phyloP scores from a whole-genome alignment of 2,329 filamentous ascomycete species.

The Pyrenochaeta sp. region DNA sequence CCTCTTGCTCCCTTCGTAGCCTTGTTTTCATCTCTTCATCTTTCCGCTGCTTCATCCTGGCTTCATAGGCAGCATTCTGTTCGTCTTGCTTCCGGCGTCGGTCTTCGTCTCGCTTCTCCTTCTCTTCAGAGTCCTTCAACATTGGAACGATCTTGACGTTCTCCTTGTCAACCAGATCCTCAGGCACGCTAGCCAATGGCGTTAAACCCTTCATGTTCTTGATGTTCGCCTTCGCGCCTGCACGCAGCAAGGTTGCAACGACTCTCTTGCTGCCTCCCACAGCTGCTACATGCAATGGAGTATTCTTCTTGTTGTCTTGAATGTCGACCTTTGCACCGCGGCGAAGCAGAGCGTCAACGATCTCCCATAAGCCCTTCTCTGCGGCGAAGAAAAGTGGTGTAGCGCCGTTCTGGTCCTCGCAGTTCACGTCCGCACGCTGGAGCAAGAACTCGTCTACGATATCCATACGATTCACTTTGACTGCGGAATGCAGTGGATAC shows the following conservation, averaged over 20 bases:
- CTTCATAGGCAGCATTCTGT: conserved; percentile 12
- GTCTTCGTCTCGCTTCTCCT: conserved; percentile 19
- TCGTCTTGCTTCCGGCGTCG: conserved; percentile 9
- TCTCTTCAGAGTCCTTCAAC: conserved; percentile 28
- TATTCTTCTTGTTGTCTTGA: conserved; percentile 28
- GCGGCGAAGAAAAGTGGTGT: conserved; percentile 36
- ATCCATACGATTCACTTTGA: conserved; percentile 33
- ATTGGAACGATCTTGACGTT: conserved; percentile 27
- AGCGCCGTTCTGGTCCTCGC: conserved; percentile 20
- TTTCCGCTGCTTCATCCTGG: conserved; percentile 11
- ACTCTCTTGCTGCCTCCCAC: conserved; percentile 22
- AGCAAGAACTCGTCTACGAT: conserved; percentile 34
- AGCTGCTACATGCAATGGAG: conserved; percentile 32
- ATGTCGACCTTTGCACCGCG: conserved; percentile 25
- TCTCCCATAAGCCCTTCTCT: conserved; percentile 29
- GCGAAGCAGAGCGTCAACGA: conserved; percentile 28
- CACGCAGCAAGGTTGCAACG: conserved; percentile 23
- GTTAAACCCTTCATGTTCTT: conserved; percentile 28
- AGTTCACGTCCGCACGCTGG: conserved; percentile 26
- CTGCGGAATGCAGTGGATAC: conserved; percentile 39
- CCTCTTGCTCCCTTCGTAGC: conserved; percentile 5
- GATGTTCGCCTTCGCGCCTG: conserved; percentile 25
- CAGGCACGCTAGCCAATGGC: conserved; percentile 24
- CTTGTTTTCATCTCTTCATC: conserved; percentile 14
- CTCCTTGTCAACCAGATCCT: conserved; percentile 22